A percentile compares a stretch with the other conserved stretches of the same genome.
Evolutionary conservation across 495 filamentous ascomycete genomes (phyloP).

Genomic region (Hypoxylon cercidicola): DNA sequence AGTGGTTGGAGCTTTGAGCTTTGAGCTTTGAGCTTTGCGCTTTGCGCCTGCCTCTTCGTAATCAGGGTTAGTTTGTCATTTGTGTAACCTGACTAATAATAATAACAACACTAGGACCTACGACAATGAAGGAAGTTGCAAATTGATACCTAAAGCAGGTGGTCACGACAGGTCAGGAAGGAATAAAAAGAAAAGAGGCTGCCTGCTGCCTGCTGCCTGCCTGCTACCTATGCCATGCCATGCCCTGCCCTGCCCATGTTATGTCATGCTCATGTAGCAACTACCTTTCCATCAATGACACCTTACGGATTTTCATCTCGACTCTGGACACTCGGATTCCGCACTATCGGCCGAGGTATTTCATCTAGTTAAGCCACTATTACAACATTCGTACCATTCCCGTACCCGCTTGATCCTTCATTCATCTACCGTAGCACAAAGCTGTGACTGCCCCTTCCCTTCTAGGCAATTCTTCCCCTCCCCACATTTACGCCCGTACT

Average conservation of each 20-base stretch:
- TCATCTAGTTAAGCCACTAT: constrained; percentile 9
- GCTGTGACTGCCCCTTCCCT: constrained; percentile 29
- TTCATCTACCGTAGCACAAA: constrained; percentile 27
- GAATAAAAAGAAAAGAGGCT: neutral
- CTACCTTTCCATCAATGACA: constrained; percentile 7
- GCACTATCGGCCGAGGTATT: constrained; percentile 34
- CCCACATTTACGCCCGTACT: constrained; percentile 36
- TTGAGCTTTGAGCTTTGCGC: no score
- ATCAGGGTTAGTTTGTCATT: constrained; percentile 42
- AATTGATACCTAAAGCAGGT: constrained; percentile 42
- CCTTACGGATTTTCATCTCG: neutral
- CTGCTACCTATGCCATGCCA: no score
- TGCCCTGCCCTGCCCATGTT: no score
- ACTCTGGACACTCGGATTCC: constrained; percentile 26
- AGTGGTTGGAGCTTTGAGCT: constrained; percentile 10
- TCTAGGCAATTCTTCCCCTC: constrained; percentile 28
- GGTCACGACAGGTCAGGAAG: neutral
- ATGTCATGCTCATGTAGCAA: no score
- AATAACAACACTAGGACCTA: neutral
- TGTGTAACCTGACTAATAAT: constrained; percentile 39
- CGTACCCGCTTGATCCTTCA: constrained; percentile 10
- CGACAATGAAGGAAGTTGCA: constrained; percentile 29
- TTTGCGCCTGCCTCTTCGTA: constrained; percentile 31
- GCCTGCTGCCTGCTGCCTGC: no score
- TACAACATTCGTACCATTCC: neutral